A percentile compares a stretch with the other conserved stretches of the same genome.
phyloP scores from a whole-genome alignment of 2,329 filamentous ascomycete genomes.

The Verticillium nonalfalfae region DNA sequence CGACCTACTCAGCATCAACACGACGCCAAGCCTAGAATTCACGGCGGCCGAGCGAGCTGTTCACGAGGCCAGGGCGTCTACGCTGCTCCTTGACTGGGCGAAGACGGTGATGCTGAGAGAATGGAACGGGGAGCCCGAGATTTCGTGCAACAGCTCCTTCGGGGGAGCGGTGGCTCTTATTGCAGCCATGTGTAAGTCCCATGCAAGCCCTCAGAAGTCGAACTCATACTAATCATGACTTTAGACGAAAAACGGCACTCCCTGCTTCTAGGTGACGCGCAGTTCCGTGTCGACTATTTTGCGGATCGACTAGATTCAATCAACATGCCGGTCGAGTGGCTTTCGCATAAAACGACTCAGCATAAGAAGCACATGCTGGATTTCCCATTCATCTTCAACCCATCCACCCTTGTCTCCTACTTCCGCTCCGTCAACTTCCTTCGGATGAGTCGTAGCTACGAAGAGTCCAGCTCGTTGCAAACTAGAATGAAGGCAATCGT shows the following conservation, averaged over 20 bases:
- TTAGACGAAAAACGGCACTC: slow-evolving; percentile 56
- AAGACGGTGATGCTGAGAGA: slow-evolving; percentile 68
- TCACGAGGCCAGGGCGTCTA: slow-evolving; percentile 51
- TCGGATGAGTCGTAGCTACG: slow-evolving; percentile 74
- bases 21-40: slow-evolving; percentile 40
- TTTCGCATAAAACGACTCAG: slow-evolving; percentile 52
- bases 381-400: slow-evolving; percentile 73
- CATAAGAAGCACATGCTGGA: slow-evolving; percentile 70
- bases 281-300: slow-evolving; percentile 72
- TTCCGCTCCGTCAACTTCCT: slow-evolving; percentile 87
- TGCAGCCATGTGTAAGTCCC: slow-evolving; percentile 59
- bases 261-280: slow-evolving; percentile 58
- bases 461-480: slow-evolving; percentile 56
- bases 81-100: slow-evolving; percentile 62
- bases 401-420: slow-evolving; percentile 67
- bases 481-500: slow-evolving; percentile 51
- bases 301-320: slow-evolving; percentile 70
- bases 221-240: slow-evolving; percentile 1
- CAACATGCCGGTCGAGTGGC: slow-evolving; percentile 68
- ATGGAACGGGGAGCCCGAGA: slow-evolving; percentile 71
- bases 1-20: slow-evolving; percentile 41
- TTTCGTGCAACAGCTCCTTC: slow-evolving; percentile 64
- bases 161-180: slow-evolving; percentile 74
- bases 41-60: slow-evolving; percentile 42
- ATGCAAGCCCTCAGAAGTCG: too few species aligned